Evolutionary conservation across 257 asterid genomes (phyloP), one percentile per base, ranked within the genome.

Genomic region (Solanum tacnaense): DNA sequence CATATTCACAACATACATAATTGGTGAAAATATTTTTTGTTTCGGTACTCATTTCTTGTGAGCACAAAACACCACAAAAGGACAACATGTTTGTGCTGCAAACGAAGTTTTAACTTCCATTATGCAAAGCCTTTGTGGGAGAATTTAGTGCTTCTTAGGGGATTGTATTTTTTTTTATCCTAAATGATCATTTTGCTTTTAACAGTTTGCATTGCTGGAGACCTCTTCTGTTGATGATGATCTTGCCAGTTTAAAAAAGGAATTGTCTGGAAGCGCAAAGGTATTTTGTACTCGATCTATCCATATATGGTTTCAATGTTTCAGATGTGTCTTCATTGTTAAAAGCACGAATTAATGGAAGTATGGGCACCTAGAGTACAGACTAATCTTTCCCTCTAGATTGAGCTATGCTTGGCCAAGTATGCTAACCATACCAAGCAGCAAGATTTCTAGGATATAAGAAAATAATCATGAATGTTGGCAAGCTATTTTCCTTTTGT

Each of bases 181-280:
- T 5, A 71, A 18, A 16, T 29, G n/a, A 74, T 88, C 79, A 25
- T 84, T 75, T 8, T 36, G 65, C 81, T 86, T 89, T 56, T 89
- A 84, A 82, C 94, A 97, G 99, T 97, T 97, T 94, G 98, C 98
- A 4, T 46, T 96, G 89, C 95, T 97, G 52, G 99, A 97, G 94
- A 92, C 93, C 84, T 91, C 98, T 84, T 96, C 99, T 16, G 99
- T 97, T 84, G 99, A 97, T 88, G 98, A 96, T 86, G 99, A 97
- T 88, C 96, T 97, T 38, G 95, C 95, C 25, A 86, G 82, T 83
- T 88, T 97, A 92, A 97, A 94, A 93, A 95, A 91, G 88, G 98
- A 96, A 90, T 62, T 97, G 74, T 91, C 96, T 20, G 98, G 98
- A 87, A 90, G 92, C 89, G 87, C 96, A 56, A 94, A 92, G 98